These are phyloP conservation scores for Lentinula raphanica DNA, from an alignment of 768 basidiomycete genomes.

Conservation along the genomic window DNA sequence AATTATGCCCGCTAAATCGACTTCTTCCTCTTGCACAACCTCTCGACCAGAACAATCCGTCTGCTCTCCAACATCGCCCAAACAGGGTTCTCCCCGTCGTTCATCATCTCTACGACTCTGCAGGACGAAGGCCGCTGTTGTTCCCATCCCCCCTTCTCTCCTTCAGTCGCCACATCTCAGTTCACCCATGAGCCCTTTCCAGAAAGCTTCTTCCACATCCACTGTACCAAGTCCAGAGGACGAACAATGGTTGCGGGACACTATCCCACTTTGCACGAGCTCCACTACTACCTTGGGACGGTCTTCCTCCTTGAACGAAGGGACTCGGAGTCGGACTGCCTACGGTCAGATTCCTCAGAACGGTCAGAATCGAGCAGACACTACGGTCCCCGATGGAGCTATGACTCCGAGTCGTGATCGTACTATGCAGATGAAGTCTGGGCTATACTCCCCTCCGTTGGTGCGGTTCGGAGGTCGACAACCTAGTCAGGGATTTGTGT, in stretches of 20 bases:
- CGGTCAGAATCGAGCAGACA: too few relatives aligned
- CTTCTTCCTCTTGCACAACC: not conserved
- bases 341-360: too few relatives aligned
- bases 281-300: not conserved
- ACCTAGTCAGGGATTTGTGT: not conserved
- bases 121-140: slow-evolving; percentile 19
- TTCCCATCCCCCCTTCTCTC: slow-evolving; percentile 58
- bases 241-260: slow-evolving; percentile 62
- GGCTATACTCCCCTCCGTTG: not conserved
- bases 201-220: slow-evolving; percentile 26
- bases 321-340: not conserved
- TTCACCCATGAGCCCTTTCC: slow-evolving; percentile 42
- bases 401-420: not conserved
- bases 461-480: not conserved
- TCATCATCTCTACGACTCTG: not conserved
- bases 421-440: not conserved
- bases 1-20: not conserved
- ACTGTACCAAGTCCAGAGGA: slow-evolving; percentile 43
- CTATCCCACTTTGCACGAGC: slow-evolving; percentile 37
- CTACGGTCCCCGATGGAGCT: not conserved
- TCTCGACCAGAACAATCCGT: not conserved
- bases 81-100: not conserved
- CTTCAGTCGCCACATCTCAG: slow-evolving; percentile 49
- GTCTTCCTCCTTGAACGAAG: not conserved
- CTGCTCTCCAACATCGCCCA: not conserved